Evolutionary conservation across 495 filamentous ascomycete species (phyloP), one percentile per base, ranked within the genome.

Genomic region (Baudoinia panamericana): DNA sequence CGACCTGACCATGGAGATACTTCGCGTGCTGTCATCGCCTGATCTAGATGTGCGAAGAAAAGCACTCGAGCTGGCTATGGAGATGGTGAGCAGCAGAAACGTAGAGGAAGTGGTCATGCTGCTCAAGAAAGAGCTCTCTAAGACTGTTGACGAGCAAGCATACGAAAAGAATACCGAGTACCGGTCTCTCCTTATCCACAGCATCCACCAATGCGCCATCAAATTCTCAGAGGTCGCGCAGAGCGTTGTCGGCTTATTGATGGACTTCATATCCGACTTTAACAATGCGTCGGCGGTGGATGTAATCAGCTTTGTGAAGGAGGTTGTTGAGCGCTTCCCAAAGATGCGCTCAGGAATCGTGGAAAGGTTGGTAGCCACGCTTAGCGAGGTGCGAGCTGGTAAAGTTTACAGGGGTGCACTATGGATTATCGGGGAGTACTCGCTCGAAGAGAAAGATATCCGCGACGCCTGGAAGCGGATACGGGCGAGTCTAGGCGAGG

Each of bases 161-260:
- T 95, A 94, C 64, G 92, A 99, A 64, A 94, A 94, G 75, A 96
- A 95, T 64, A 83, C 73, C 64, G 90, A 97, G 60, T 96, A 99
- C 59, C 82, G 92, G 47, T 84, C 90, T 59, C 69, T 96, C 2
- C 68, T 99, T 34, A 94, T 99, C 49, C 85, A 95, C 58, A 84
- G 86, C 33, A 96, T 99, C 55, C 92, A 99, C 61, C 84, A 83
- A 56, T 96, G 88, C 59, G 92, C 92, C 43, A 94, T 99, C 67
- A 94, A 90, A 57, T 95, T 95, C 64, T 95, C 92, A 3, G 92
- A 96, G 60, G 84, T 96, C 37, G 92, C 92, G 34, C 83, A 88
- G 26, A 94, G 84, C 56, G 92, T 96, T 32, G 92, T 99, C 40
- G 92, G 84, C 41, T 70, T 94, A 6, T 66, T 99, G n/a, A 99